Conservation (phyloP, 2,329 filamentous ascomycete genomes). For the Didymella pomorum region DNA sequence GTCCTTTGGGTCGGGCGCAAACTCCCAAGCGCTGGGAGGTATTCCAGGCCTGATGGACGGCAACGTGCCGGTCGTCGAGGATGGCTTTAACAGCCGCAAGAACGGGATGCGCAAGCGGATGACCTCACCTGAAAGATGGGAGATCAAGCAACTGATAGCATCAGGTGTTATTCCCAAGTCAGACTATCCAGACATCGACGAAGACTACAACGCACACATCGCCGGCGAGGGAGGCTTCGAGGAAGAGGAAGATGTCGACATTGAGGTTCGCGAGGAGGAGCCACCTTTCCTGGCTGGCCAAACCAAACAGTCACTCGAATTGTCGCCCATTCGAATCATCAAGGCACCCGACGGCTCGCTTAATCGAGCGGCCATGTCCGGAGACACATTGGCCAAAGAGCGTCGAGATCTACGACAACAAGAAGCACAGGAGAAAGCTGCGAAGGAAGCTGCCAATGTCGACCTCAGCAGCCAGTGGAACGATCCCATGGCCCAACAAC, state of each 20-base stretch:
- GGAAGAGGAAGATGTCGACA: conserved; percentile 95
- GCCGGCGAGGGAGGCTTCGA: conserved; percentile 88
- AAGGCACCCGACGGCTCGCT: conserved; percentile 98
- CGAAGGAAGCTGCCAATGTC: conserved; percentile 77
- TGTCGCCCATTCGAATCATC: conserved; percentile 94
- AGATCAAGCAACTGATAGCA: conserved; percentile 94
- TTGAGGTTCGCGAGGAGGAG: conserved; percentile 95
- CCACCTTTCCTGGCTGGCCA: conserved; percentile 95
- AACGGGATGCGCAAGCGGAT: conserved; percentile 81
- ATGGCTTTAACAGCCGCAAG: conserved; percentile 57
- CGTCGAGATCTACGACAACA: conserved; percentile 87
- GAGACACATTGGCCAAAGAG: conserved; percentile 87
- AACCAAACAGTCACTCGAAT: conserved; percentile 92
- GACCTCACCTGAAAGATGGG: conserved; percentile 97
- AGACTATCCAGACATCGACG: conserved; percentile 93
- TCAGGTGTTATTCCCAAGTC: conserved; percentile 92
- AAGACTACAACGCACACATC: conserved; percentile 89
- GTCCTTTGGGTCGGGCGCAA: conserved; percentile 74
- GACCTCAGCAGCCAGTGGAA: conserved; percentile 93
- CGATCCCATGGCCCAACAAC: conserved; percentile 91
- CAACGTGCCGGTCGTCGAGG: conserved; percentile 69
- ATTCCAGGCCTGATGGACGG: conserved; percentile 58
- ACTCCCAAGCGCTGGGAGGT: conserved; percentile 81
- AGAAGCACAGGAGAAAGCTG: conserved; percentile 79
- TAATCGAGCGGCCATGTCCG: conserved; percentile 94